Evolutionary conservation across 495 filamentous ascomycete species (phyloP).

Genomic region (Neurospora tetrasperma): DNA sequence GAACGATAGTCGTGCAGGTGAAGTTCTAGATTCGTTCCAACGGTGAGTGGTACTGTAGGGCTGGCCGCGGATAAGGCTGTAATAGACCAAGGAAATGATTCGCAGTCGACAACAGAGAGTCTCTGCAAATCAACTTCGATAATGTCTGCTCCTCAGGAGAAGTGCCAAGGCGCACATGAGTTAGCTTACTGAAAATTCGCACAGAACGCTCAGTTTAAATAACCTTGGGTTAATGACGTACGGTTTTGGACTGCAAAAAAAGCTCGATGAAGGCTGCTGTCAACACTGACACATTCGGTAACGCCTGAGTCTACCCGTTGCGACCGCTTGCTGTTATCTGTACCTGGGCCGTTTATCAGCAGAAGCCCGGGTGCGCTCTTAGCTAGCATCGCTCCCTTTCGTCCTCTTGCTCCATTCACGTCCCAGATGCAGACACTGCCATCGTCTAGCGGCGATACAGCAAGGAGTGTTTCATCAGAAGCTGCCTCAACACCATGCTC

Average conservation of each 20-base stretch:
- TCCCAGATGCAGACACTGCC: constrained; percentile 83
- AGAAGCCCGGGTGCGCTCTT: constrained; percentile 56
- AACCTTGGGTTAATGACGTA: constrained; percentile 23
- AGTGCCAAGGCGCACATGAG: neutral
- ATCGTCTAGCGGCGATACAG: constrained; percentile 73
- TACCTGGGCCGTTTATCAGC: constrained; percentile 36
- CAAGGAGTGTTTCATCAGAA: constrained; percentile 36
- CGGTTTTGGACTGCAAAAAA: constrained; percentile 69
- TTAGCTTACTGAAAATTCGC: neutral
- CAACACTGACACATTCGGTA: constrained; percentile 75
- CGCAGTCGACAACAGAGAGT: constrained; percentile 56
- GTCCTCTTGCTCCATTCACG: constrained; percentile 49
- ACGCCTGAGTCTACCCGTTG: constrained; percentile 54
- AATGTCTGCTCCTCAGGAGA: constrained; percentile 34
- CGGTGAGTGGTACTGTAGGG: constrained; percentile 63
- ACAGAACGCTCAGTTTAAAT: neutral
- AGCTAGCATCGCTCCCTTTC: constrained; percentile 54
- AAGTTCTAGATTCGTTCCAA: constrained; percentile 73
- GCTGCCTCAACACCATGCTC: constrained; percentile 17
- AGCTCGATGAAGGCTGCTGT: constrained; percentile 56
- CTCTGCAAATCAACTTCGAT: constrained; percentile 80
- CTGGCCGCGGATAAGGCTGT: constrained; percentile 71
- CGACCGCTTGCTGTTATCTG: constrained; percentile 30
- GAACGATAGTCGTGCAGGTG: constrained; percentile 74
- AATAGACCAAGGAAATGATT: constrained; percentile 74